phyloP scores from a whole-genome alignment of 2,329 filamentous ascomycete species.

The Xylariaceae sp. region DNA sequence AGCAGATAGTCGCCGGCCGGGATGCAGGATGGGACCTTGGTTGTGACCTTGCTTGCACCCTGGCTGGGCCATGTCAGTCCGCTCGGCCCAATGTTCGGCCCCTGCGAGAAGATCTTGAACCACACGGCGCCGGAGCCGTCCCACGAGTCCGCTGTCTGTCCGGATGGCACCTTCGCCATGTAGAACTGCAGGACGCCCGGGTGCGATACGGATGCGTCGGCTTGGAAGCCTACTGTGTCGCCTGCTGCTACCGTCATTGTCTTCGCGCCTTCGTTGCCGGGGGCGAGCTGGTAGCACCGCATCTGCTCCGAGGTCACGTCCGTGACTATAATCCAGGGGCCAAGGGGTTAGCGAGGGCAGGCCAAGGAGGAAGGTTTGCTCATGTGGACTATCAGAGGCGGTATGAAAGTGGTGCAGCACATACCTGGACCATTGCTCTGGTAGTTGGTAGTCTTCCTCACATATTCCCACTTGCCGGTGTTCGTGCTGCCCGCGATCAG shows the following conservation, averaged over 20 bases:
- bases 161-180: constrained; percentile 49
- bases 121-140: constrained; percentile 48
- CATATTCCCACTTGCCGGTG: constrained; percentile 53
- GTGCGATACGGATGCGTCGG: constrained; percentile 51
- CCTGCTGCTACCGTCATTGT: constrained; percentile 54
- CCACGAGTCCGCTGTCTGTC: constrained; percentile 47
- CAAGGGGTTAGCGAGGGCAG: constrained; percentile 8
- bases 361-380: neutral
- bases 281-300: constrained; percentile 56
- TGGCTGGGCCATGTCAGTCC: constrained; percentile 51
- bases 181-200: constrained; percentile 50
- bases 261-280: constrained; percentile 49
- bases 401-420: constrained; percentile 1
- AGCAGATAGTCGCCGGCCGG: constrained; percentile 57
- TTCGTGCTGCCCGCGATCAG: constrained; percentile 43
- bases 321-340: constrained; percentile 44
- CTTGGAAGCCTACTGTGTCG: constrained; percentile 52
- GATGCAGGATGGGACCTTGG: constrained; percentile 53
- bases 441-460: constrained; percentile 57
- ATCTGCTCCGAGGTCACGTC: constrained; percentile 55
- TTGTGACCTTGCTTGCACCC: constrained; percentile 47
- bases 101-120: constrained; percentile 55
- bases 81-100: constrained; percentile 45
- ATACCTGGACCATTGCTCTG: constrained; percentile 53
- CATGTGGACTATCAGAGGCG: neutral